A percentile compares a stretch with the other conserved stretches of the same genome.
Conservation (phyloP, 169 alveolate genomes). For the Plasmodium gallinaceum region DNA sequence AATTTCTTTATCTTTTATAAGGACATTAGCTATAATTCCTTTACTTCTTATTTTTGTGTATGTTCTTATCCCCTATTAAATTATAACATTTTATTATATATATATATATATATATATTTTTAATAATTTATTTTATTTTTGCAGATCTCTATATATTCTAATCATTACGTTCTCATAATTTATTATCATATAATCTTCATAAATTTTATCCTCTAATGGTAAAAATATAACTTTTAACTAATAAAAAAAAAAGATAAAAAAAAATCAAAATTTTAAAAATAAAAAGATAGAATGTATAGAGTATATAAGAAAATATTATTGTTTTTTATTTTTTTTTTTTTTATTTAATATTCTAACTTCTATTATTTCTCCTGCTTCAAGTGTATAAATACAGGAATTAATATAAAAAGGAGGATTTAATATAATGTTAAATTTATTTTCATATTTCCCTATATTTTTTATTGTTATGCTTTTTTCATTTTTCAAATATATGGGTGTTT, state of each 20-base stretch:
- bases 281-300: neutral
- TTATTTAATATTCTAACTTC: slow-evolving; percentile 31
- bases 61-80: slow-evolving; percentile 59
- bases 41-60: slow-evolving; percentile 50
- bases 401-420: slow-evolving; percentile 67
- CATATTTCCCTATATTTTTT: slow-evolving; percentile 70
- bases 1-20: slow-evolving; percentile 55
- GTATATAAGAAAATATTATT: neutral
- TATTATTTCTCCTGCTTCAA: slow-evolving; percentile 50
- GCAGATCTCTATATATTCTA: neutral
- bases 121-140: neutral
- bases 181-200: slow-evolving; percentile 66
- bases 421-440: slow-evolving; percentile 52
- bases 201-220: slow-evolving; percentile 37
- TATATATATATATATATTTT: slow-evolving; percentile 1
- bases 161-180: slow-evolving; percentile 57
- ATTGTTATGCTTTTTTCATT: slow-evolving; percentile 58
- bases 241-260: neutral
- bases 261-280: too few species aligned
- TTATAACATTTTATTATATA: slow-evolving; percentile 4
- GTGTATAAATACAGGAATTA: slow-evolving; percentile 40
- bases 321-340: neutral
- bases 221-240: slow-evolving; percentile 42
- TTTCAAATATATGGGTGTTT: slow-evolving; percentile 65
- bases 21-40: slow-evolving; percentile 68